phyloP scores from a whole-genome alignment of 208 protist species.

The Endotrypanum monterogeii region DNA sequence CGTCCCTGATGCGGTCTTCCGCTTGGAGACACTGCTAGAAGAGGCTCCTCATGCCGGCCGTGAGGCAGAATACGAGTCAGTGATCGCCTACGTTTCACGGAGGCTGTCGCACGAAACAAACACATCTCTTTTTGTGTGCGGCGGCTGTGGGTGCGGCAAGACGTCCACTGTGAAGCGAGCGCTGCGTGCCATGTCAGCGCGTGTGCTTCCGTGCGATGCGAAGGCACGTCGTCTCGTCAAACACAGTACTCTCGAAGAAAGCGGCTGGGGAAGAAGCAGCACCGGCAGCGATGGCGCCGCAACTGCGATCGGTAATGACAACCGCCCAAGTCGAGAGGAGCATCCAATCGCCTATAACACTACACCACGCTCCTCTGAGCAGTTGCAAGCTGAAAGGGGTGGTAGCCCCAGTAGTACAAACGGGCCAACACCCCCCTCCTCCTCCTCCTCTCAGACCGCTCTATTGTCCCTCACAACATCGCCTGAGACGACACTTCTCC shows the following conservation, averaged over 20 bases:
- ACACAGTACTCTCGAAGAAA: slow-evolving; percentile 17
- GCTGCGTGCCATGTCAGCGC: slow-evolving; percentile 53
- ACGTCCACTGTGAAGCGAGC: slow-evolving; percentile 78
- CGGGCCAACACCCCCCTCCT: neutral
- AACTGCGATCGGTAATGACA: neutral
- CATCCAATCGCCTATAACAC: neutral
- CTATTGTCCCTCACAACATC: slow-evolving; percentile 12
- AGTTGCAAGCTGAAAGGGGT: neutral
- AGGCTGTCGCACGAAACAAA: slow-evolving; percentile 35
- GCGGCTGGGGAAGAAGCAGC: slow-evolving; percentile 13
- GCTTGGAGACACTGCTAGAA: slow-evolving; percentile 27
- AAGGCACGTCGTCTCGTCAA: slow-evolving; percentile 24
- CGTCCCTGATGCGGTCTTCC: slow-evolving; percentile 5
- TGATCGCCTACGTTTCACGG: slow-evolving; percentile 55
- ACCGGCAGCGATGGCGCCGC: neutral
- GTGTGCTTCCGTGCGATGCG: slow-evolving; percentile 59
- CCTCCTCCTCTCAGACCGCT: neutral
- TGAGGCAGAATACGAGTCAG: slow-evolving; percentile 57
- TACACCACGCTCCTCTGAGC: slow-evolving; percentile 4
- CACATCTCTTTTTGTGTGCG: slow-evolving; percentile 77
- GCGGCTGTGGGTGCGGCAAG: slow-evolving; percentile 86
- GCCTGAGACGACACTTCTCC: neutral
- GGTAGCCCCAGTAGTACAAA: neutral
- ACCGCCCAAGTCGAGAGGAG: neutral
- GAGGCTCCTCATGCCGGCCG: slow-evolving; percentile 34